These are phyloP conservation scores for Psidium guajava DNA, from an alignment of 345 rosid genomes.

Conservation along the genomic window DNA sequence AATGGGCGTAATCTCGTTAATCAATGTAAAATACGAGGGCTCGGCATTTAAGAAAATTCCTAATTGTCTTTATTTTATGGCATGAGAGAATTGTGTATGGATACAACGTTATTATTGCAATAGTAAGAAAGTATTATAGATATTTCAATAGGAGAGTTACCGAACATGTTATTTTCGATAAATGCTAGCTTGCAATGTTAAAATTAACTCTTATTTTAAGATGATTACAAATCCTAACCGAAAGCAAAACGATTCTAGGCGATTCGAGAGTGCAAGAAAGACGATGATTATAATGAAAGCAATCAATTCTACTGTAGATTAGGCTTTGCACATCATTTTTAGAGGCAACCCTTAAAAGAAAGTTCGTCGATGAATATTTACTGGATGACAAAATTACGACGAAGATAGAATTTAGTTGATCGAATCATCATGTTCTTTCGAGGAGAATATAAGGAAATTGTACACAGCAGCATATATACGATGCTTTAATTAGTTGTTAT, in stretches of 20 bases:
- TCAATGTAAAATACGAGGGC: not conserved
- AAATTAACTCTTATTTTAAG: not conserved
- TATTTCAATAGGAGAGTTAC: not conserved
- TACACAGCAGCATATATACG: rapidly evolving
- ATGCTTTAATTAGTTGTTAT: not conserved
- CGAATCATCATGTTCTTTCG: rapidly evolving
- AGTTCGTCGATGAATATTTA: rapidly evolving
- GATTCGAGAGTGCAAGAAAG: not conserved
- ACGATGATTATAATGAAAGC: rapidly evolving
- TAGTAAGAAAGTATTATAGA: not conserved
- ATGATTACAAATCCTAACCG: not conserved
- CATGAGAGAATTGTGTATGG: too few species aligned
- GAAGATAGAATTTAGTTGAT: not conserved
- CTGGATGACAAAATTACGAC: rapidly evolving
- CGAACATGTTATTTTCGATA: not conserved
- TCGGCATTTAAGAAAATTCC: not conserved
- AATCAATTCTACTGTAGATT: not conserved
- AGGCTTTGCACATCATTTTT: not conserved
- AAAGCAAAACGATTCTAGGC: not conserved
- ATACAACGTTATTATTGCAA: not conserved
- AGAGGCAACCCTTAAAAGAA: not conserved
- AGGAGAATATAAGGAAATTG: not conserved
- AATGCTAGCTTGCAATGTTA: not conserved
- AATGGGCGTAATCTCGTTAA: not conserved
- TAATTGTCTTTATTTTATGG: not conserved